Evolutionary conservation across 495 filamentous ascomycete genomes (phyloP).

Genomic region (Cercophora sp.): DNA sequence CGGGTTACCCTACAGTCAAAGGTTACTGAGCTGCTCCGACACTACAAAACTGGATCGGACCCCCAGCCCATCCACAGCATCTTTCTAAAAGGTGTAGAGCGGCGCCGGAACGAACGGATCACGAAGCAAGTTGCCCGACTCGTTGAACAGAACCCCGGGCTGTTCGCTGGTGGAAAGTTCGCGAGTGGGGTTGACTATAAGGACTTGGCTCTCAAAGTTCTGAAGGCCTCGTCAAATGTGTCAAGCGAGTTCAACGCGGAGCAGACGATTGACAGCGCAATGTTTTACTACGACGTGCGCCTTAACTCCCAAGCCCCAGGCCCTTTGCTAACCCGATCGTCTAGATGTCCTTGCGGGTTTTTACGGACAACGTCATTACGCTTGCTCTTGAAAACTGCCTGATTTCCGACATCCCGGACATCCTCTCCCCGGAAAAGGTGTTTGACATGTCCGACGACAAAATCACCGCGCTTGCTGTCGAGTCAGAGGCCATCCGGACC

Average conservation of each 20-base stretch:
- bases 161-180: too few relatives aligned
- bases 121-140: too few relatives aligned
- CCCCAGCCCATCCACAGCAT: constrained; percentile 12
- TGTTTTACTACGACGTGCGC: constrained; percentile 8
- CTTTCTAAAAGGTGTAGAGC: background rate
- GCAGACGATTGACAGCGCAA: constrained; percentile 4
- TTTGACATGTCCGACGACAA: constrained; percentile 16
- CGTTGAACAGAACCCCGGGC: too few relatives aligned
- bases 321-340: constrained; percentile 6
- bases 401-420: constrained; percentile 23
- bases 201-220: background rate
- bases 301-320: too few relatives aligned
- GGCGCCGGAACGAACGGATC: background rate
- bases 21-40: constrained; percentile 35
- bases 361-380: constrained; percentile 21
- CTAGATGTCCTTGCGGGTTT: constrained; percentile 19
- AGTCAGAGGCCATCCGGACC: constrained; percentile 10
- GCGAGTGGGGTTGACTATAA: too few relatives aligned
- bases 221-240: too few relatives aligned
- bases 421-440: constrained; percentile 16
- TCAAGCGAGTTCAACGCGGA: constrained; percentile 6
- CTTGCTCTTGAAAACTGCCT: constrained; percentile 28
- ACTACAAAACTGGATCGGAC: constrained; percentile 24
- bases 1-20: constrained; percentile 28
- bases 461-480: constrained; percentile 15